A percentile compares a stretch with the other conserved stretches of the same genome.
These are phyloP conservation scores for Ogataea nonfermentans DNA, from an alignment of 805 yeast genomes.

Conservation along the genomic window DNA sequence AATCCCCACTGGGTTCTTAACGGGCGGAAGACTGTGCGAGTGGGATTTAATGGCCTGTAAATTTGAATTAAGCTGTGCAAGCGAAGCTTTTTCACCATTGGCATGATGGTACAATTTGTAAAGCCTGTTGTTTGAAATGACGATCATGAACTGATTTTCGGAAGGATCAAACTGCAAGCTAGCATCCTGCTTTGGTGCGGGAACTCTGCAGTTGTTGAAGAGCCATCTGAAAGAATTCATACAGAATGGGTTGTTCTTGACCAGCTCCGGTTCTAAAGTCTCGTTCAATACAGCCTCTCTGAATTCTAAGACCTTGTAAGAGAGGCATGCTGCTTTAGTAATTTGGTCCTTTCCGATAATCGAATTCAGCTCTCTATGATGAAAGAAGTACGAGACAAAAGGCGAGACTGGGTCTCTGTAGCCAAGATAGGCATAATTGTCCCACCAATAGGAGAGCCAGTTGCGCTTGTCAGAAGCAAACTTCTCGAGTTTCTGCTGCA, in stretches of 20 bases:
- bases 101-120: constrained; percentile 71
- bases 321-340: constrained; percentile 72
- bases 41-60: constrained; percentile 51
- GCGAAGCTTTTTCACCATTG: constrained; percentile 44
- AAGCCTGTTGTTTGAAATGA: constrained; percentile 73
- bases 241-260: constrained; percentile 76
- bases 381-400: constrained; percentile 85
- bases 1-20: constrained; percentile 65
- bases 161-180: constrained; percentile 45
- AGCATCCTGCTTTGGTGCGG: constrained; percentile 62
- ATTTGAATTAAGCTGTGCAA: constrained; percentile 53
- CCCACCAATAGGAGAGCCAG: constrained; percentile 94
- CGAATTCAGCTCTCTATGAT: constrained; percentile 68
- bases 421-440: constrained; percentile 84
- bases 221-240: constrained; percentile 90
- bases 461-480: constrained; percentile 63
- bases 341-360: constrained; percentile 60
- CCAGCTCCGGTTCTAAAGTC: constrained; percentile 76
- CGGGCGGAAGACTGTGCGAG: constrained; percentile 33
- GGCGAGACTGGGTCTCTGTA: constrained; percentile 96
- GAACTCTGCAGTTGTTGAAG: constrained; percentile 88
- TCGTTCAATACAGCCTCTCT: constrained; percentile 65
- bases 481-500: constrained; percentile 63
- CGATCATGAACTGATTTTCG: constrained; percentile 65
- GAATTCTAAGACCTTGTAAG: constrained; percentile 66